Evolutionary conservation across 805 yeast genomes (phyloP).

Genomic region (Hanseniaspora nectarophila): DNA sequence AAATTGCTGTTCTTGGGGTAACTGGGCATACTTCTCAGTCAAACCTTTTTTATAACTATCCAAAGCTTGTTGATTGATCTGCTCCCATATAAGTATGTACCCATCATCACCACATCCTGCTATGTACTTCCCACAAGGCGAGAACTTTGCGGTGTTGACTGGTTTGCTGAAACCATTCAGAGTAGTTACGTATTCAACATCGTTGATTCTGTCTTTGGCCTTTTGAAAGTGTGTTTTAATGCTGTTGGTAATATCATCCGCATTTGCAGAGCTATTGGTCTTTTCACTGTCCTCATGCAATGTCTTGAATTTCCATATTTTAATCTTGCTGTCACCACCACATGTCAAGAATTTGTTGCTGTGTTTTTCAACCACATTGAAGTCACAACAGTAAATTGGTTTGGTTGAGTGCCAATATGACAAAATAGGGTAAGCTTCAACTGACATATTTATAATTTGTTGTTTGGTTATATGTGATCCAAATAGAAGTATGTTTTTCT

Average conservation of each 20-base stretch:
- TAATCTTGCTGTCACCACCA: constrained; percentile 88
- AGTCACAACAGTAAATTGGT: constrained; percentile 58
- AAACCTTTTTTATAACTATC: constrained; percentile 33
- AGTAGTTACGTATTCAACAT: constrained; percentile 68
- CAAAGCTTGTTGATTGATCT: background rate
- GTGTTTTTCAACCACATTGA: constrained; percentile 38
- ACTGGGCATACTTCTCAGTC: constrained; percentile 25
- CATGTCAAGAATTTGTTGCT: constrained; percentile 61
- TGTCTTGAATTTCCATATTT: constrained; percentile 38
- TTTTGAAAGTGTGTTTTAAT: constrained; percentile 19
- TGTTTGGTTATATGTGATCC: background rate
- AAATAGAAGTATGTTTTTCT: background rate
- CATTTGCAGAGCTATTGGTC: background rate
- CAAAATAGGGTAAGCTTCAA: constrained; percentile 14
- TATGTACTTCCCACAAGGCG: constrained; percentile 29
- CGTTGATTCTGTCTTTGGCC: constrained; percentile 25
- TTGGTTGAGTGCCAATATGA: constrained; percentile 43
- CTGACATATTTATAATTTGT: background rate
- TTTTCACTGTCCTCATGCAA: background rate
- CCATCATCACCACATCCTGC: constrained; percentile 98
- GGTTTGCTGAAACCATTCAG: constrained; percentile 85
- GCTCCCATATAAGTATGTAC: constrained; percentile 62
- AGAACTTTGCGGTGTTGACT: constrained; percentile 76
- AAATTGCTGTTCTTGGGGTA: background rate
- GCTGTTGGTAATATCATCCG: constrained; percentile 25